These are phyloP conservation scores for Candida tallmaniae DNA, from an alignment of 805 yeast species.

Conservation along the genomic window DNA sequence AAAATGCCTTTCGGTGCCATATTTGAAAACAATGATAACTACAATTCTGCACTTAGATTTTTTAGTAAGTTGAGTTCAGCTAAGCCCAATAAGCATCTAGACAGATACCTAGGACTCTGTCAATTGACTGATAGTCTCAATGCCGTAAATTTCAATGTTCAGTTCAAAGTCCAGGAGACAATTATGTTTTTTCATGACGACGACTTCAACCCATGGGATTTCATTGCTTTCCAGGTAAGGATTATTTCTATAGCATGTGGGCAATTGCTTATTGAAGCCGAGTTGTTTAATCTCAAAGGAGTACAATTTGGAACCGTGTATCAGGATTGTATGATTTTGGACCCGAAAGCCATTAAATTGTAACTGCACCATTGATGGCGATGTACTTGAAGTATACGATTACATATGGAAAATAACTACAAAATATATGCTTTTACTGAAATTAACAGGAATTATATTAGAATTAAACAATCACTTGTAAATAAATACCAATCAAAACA, in stretches of 20 bases:
- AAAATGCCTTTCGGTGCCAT: constrained; percentile 4
- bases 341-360: too few species aligned
- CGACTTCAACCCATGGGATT: constrained; percentile 45
- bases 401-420: too few species aligned
- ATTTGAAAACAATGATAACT: constrained; percentile 4
- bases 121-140: constrained; percentile 5
- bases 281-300: constrained; percentile 47
- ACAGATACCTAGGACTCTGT: constrained; percentile 8
- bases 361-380: too few species aligned
- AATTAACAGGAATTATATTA: not conserved
- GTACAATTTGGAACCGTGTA: constrained; percentile 54
- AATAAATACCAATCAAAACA: not conserved
- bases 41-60: constrained; percentile 4
- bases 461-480: constrained; percentile 1
- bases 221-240: constrained; percentile 47
- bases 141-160: constrained; percentile 1
- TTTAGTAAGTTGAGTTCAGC: constrained; percentile 3
- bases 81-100: constrained; percentile 5
- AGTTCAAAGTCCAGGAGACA: constrained; percentile 8
- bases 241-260: constrained; percentile 48
- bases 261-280: constrained; percentile 54
- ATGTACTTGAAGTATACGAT: too few species aligned
- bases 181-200: constrained; percentile 59
- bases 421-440: not conserved
- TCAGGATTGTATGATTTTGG: constrained; percentile 57